phyloP scores from a whole-genome alignment of 2,329 filamentous ascomycete species.

The Penicillium occitanis region DNA sequence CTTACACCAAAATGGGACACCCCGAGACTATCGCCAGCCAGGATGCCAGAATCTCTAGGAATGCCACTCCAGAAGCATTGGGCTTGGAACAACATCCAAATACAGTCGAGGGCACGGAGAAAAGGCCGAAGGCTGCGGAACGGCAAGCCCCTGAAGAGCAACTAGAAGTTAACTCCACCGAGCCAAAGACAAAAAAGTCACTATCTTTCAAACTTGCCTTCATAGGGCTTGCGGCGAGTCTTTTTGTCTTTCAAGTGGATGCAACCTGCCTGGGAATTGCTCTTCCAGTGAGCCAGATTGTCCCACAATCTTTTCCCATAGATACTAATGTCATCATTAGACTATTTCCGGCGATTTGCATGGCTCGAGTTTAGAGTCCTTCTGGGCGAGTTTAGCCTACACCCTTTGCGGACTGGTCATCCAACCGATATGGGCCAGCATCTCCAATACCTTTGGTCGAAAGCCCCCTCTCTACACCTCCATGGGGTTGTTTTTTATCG shows the following conservation, averaged over 20 bases:
- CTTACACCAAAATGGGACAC: not conserved
- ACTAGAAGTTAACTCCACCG: not conserved
- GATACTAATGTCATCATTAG: constrained; percentile 22
- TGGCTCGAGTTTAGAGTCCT: constrained; percentile 60
- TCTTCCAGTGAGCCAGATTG: not conserved
- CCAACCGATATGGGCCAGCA: constrained; percentile 53
- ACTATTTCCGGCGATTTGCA: constrained; percentile 53
- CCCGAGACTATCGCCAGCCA: not conserved
- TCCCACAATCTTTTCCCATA: not conserved
- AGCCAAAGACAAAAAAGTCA: not conserved
- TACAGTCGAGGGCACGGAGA: not conserved
- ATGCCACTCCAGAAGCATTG: not conserved
- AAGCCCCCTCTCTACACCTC: constrained; percentile 43
- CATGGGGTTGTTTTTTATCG: constrained; percentile 52
- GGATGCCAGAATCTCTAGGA: not conserved
- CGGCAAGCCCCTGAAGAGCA: not conserved
- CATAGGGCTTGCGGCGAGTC: constrained; percentile 1
- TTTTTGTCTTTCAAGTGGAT: constrained; percentile 7
- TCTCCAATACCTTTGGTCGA: constrained; percentile 55
- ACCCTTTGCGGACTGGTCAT: constrained; percentile 60
- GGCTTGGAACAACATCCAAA: not conserved
- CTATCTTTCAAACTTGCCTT: constrained; percentile 6
- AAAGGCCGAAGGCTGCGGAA: not conserved
- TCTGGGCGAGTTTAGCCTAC: constrained; percentile 73
- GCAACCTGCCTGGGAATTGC: constrained; percentile 5